phyloP scores from a whole-genome alignment of 805 yeast species.

The Myxozyma vanderwaltii region DNA sequence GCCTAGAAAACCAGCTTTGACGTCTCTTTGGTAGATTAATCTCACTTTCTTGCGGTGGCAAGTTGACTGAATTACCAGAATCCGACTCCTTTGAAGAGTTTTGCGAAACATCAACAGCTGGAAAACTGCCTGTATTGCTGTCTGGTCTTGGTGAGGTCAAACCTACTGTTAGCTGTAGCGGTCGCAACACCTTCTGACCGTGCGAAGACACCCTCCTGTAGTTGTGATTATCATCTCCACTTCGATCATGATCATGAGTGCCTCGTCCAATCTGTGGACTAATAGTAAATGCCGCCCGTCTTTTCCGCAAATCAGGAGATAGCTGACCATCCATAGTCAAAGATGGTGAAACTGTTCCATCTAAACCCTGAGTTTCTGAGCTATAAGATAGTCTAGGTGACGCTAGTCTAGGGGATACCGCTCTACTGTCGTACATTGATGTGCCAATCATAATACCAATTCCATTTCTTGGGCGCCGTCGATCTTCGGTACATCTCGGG shows the following conservation, averaged over 20 bases:
- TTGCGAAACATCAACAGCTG: neutral
- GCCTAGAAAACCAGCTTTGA: neutral
- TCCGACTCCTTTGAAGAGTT: neutral
- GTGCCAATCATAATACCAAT: slow-evolving; percentile 18
- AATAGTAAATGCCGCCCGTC: neutral
- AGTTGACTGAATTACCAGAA: neutral
- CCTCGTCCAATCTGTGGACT: neutral
- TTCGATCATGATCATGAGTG: neutral
- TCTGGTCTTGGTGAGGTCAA: slow-evolving; percentile 10
- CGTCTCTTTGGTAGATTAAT: neutral
- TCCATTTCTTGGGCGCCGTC: slow-evolving; percentile 10
- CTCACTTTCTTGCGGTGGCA: neutral
- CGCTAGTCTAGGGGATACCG: neutral
- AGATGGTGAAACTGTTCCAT: neutral
- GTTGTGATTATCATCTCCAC: neutral
- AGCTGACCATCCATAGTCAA: neutral
- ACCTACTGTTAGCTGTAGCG: slow-evolving; percentile 13
- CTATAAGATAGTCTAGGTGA: neutral
- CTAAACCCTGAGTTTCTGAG: neutral
- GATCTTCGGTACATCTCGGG: neutral
- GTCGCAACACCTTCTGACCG: slow-evolving; percentile 21
- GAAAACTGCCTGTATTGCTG: neutral
- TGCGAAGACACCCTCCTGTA: slow-evolving; percentile 22
- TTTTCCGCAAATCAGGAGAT: neutral
- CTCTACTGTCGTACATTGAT: neutral